Percentiles rank a stretch among this genome's conserved stretches.
These are phyloP conservation scores for Blastosporella zonata DNA, from an alignment of 1,284 basidiomycete species.

Conservation along the genomic window DNA sequence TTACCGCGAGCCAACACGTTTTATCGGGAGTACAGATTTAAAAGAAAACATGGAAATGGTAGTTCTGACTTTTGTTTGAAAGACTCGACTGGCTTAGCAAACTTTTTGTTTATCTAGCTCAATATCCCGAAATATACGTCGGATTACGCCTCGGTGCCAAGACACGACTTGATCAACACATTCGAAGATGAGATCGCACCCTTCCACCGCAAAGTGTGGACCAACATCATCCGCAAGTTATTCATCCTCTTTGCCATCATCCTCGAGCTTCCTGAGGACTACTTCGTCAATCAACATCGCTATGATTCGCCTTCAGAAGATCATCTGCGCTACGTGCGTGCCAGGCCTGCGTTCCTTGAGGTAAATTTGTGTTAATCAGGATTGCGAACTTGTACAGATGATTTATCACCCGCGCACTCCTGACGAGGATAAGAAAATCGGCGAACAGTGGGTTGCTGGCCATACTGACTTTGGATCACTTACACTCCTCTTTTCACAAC, in stretches of 20 bases:
- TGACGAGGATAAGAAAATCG: constrained; percentile 21
- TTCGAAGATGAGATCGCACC: constrained; percentile 22
- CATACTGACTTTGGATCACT: constrained; percentile 22
- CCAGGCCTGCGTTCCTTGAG: neutral
- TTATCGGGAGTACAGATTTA: constrained; percentile 22
- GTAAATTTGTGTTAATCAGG: neutral
- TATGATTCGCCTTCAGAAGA: constrained; percentile 25
- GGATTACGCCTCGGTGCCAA: constrained; percentile 17
- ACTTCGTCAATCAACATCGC: constrained; percentile 24
- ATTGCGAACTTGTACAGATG: neutral
- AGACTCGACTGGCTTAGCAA: neutral
- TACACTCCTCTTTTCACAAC: constrained; percentile 27
- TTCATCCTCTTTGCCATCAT: constrained; percentile 26
- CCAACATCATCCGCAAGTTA: constrained; percentile 22
- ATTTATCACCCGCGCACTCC: constrained; percentile 22
- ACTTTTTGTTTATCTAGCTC: constrained; percentile 12
- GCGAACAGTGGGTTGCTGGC: constrained; percentile 7
- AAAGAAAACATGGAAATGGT: constrained; percentile 28
- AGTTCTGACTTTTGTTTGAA: neutral
- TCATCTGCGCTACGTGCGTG: constrained; percentile 26
- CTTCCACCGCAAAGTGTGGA: constrained; percentile 24
- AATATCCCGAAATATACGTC: constrained; percentile 26
- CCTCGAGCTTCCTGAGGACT: constrained; percentile 28
- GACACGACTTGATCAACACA: constrained; percentile 20
- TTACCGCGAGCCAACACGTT: constrained; percentile 23